Evolutionary conservation across 2,329 filamentous ascomycete species (phyloP).

Genomic region (Tolypocladium ovalisporum): DNA sequence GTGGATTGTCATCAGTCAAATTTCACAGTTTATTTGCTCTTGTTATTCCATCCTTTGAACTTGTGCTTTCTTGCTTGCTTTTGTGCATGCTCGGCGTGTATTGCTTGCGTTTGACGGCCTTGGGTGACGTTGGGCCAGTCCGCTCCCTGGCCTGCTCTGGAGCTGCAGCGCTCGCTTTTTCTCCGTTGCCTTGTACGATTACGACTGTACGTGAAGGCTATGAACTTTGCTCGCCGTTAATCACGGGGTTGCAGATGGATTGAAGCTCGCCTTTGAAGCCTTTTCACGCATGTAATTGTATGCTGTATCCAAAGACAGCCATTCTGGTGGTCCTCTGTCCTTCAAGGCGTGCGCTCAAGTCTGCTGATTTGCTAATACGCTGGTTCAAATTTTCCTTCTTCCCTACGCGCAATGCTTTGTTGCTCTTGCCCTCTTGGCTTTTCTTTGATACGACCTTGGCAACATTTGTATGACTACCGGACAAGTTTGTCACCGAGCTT

Average conservation of each 20-base stretch:
- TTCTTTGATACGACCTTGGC: not conserved
- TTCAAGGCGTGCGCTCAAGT: not conserved
- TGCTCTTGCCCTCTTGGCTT: not conserved
- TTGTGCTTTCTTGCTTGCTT: conserved; percentile 11
- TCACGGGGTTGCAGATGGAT: not conserved
- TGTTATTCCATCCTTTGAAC: conserved; percentile 10
- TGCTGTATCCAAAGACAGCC: not conserved
- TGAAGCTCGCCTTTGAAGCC: not conserved
- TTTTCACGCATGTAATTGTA: not conserved
- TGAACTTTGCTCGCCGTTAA: not conserved
- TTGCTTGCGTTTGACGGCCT: not conserved
- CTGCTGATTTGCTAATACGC: not conserved
- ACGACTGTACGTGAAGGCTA: not conserved
- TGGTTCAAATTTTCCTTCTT: not conserved
- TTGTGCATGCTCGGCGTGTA: conserved; percentile 6
- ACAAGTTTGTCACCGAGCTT: not conserved
- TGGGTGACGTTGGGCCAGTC: not conserved
- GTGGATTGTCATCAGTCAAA: conserved; percentile 26
- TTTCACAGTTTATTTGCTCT: conserved; percentile 20
- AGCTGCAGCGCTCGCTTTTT: not conserved
- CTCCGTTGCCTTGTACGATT: not conserved
- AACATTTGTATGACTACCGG: not conserved
- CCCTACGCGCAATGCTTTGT: too few relatives aligned
- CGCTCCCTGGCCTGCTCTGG: not conserved
- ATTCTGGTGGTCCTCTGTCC: not conserved